phyloP scores from a whole-genome alignment of 352 stramenopile species.

The Plasmopara halstedii region DNA sequence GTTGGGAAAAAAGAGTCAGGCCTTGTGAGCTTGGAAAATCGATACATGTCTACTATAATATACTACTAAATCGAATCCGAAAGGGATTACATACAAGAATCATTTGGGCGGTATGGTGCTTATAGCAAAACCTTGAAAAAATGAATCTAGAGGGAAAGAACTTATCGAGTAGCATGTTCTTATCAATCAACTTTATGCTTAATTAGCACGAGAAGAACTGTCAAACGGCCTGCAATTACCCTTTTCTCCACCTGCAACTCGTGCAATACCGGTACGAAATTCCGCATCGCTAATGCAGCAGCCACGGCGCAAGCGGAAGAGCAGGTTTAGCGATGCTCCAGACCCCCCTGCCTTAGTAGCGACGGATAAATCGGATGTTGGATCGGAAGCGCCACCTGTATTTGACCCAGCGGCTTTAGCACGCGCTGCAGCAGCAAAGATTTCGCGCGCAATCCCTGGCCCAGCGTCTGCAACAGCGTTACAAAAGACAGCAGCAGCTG shows the following conservation, averaged over 20 bases:
- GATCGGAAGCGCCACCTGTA: background rate
- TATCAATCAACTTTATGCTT: too few relatives aligned
- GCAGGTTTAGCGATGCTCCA: constrained; percentile 70
- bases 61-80: too few relatives aligned
- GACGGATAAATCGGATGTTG: constrained; percentile 9
- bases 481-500: background rate
- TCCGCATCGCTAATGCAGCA: constrained; percentile 8
- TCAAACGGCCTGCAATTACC: too few relatives aligned
- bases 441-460: constrained; percentile 49
- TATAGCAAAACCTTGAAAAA: too few relatives aligned
- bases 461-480: constrained; percentile 1
- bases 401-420: constrained; percentile 55
- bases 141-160: too few relatives aligned
- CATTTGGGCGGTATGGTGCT: too few relatives aligned
- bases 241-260: too few relatives aligned
- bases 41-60: background rate
- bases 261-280: constrained; percentile 9
- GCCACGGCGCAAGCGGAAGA: constrained; percentile 68
- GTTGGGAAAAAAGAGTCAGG: background rate
- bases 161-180: too few relatives aligned
- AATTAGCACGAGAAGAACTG: too few relatives aligned
- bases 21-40: constrained; percentile 2
- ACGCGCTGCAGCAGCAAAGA: constrained; percentile 66
- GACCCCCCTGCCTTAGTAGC: constrained; percentile 9
- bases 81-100: too few relatives aligned